Evolutionary conservation across 495 filamentous ascomycete species (phyloP).

Genomic region (Astrothelium macrocarpum): DNA sequence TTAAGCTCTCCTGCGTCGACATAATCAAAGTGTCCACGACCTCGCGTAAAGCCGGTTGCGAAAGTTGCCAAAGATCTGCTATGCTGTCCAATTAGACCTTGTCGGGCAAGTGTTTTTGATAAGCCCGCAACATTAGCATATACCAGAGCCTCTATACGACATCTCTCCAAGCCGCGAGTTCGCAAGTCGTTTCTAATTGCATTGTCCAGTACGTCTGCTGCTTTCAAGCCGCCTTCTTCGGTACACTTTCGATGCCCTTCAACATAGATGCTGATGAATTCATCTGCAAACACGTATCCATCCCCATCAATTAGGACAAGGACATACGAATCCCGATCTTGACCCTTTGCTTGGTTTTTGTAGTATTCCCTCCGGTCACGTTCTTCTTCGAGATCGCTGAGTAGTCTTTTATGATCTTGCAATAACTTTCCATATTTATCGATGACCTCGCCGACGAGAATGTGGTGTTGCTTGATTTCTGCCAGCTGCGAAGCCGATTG

Average conservation of each 20-base stretch:
- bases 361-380: constrained; percentile 44
- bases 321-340: constrained; percentile 50
- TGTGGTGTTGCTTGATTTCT: constrained; percentile 14
- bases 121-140: constrained; percentile 49
- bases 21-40: constrained; percentile 51
- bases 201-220: constrained; percentile 45
- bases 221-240: constrained; percentile 45
- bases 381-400: constrained; percentile 50
- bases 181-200: constrained; percentile 41
- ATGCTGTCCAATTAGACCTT: constrained; percentile 40
- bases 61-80: constrained; percentile 43
- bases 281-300: constrained; percentile 52
- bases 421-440: constrained; percentile 32
- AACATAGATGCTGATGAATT: constrained; percentile 40
- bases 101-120: constrained; percentile 42
- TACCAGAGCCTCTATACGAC: constrained; percentile 51
- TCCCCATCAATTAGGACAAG: constrained; percentile 54
- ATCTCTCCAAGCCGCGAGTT: constrained; percentile 34
- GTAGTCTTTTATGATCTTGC: constrained; percentile 42
- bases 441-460: constrained; percentile 13
- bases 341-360: constrained; percentile 43
- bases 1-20: constrained; percentile 53
- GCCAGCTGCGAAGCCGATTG: constrained; percentile 12
- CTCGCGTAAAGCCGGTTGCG: constrained; percentile 48
- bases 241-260: not conserved